Evolutionary conservation across 2,329 filamentous ascomycete genomes (phyloP).

Genomic region (Fusarium algeriense): DNA sequence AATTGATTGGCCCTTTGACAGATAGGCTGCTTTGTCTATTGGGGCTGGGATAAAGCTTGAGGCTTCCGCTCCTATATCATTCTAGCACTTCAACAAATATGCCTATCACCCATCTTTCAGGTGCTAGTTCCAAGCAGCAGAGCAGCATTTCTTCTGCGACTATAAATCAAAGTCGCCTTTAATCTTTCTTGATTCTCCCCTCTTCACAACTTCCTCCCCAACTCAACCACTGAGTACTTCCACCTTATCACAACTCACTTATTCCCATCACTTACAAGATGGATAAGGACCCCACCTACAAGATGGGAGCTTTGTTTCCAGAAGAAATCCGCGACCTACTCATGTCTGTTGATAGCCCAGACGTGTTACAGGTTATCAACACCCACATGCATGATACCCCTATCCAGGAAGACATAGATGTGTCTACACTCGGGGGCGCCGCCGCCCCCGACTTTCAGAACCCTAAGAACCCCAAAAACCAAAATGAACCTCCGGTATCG

Average conservation of each 20-base stretch:
- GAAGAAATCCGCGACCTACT: neutral
- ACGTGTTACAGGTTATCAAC: fast-evolving
- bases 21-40: slow-evolving; percentile 17
- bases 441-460: too few relatives aligned
- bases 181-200: too few relatives aligned
- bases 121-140: neutral
- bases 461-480: too few relatives aligned
- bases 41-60: too few relatives aligned
- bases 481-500: too few relatives aligned
- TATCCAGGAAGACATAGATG: neutral
- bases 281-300: neutral
- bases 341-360: fast-evolving
- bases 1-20: slow-evolving; percentile 16
- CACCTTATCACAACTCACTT: neutral
- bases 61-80: neutral
- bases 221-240: neutral
- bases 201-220: neutral
- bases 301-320: neutral
- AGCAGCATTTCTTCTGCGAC: neutral
- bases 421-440: too few relatives aligned
- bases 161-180: neutral
- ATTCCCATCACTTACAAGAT: neutral
- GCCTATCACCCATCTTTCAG: neutral
- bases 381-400: neutral
- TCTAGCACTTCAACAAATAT: slow-evolving; percentile 2